Conservation (phyloP, 176 grass and related monocot species). For the Hordeum marinum region DNA sequence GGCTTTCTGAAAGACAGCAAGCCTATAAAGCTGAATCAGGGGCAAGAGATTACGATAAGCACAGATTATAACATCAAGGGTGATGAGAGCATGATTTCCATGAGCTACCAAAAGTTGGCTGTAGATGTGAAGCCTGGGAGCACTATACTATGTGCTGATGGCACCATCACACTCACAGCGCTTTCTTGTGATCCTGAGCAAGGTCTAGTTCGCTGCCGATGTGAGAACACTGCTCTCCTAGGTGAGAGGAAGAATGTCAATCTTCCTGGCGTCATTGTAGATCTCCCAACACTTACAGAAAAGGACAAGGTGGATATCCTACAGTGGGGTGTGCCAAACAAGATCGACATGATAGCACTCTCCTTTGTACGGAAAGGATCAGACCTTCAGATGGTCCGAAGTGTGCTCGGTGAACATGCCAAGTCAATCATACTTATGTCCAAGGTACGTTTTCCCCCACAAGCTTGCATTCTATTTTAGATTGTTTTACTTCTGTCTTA, state of each 20-base stretch:
- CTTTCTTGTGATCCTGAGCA: slow-evolving; percentile 59
- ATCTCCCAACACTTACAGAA: slow-evolving; percentile 80
- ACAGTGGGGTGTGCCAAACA: slow-evolving; percentile 71
- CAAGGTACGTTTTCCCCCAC: slow-evolving; percentile 47
- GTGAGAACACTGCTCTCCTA: slow-evolving; percentile 66
- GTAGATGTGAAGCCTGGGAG: slow-evolving; percentile 57
- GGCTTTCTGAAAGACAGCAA: slow-evolving; percentile 72
- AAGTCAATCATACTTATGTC: slow-evolving; percentile 81
- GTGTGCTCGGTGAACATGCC: slow-evolving; percentile 64
- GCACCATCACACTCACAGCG: slow-evolving; percentile 70
- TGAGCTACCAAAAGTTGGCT: slow-evolving; percentile 76
- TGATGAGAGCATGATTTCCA: slow-evolving; percentile 65
- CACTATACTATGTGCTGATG: slow-evolving; percentile 65
- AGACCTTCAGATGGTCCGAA: slow-evolving; percentile 64
- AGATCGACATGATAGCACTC: slow-evolving; percentile 84
- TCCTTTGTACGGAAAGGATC: slow-evolving; percentile 86
- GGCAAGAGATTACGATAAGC: slow-evolving; percentile 63
- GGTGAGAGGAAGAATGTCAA: slow-evolving; percentile 90
- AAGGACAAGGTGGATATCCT: slow-evolving; percentile 91
- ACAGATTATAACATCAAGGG: slow-evolving; percentile 67
- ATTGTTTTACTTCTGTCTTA: slow-evolving; percentile 18
- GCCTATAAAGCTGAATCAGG: slow-evolving; percentile 47
- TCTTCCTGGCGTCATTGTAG: slow-evolving; percentile 74
- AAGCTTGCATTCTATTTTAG: background rate
- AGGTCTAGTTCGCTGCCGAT: slow-evolving; percentile 52